A percentile compares a stretch with the other conserved stretches of the same genome.
Conservation (phyloP, 2,329 filamentous ascomycete genomes). For the Cladorrhinum sp. region DNA sequence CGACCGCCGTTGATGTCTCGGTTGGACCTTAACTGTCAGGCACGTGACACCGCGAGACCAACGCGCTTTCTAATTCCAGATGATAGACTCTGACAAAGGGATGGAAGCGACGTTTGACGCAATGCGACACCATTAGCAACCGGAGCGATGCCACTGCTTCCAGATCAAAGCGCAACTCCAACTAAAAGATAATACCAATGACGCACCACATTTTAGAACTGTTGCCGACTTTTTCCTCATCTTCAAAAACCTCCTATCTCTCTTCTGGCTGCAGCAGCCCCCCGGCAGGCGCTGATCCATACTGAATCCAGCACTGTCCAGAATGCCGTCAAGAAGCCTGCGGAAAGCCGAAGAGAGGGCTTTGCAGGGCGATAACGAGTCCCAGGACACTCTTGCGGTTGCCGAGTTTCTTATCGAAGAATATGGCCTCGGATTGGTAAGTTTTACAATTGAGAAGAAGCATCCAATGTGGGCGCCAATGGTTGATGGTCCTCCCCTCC, state of each 20-base stretch:
- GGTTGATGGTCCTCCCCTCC: constrained; percentile 10
- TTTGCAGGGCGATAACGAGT: constrained; percentile 35
- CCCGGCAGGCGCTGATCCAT: not conserved
- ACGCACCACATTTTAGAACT: not conserved
- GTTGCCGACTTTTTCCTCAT: not conserved
- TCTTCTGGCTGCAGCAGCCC: not conserved
- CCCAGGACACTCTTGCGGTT: constrained; percentile 45
- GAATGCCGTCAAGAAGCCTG: constrained; percentile 25
- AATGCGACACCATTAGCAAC: not conserved
- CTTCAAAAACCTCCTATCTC: not conserved
- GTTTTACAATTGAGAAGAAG: constrained; percentile 23
- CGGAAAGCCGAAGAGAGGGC: constrained; percentile 29
- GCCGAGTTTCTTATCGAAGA: constrained; percentile 38
- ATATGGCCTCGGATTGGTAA: constrained; percentile 40
- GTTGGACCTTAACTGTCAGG: not conserved
- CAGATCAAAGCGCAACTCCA: too few species aligned
- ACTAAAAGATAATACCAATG: too few species aligned
- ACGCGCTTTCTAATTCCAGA: not conserved
- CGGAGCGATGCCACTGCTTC: not conserved
- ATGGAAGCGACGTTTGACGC: not conserved
- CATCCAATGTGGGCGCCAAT: not conserved
- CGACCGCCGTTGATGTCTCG: not conserved
- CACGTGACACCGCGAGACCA: not conserved
- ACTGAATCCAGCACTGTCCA: not conserved
- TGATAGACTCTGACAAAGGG: not conserved